Percentiles rank a stretch among this genome's conserved stretches.
These are phyloP conservation scores for Styphnolobium japonicum DNA, from an alignment of 306 rosid genomes.

Conservation along the genomic window DNA sequence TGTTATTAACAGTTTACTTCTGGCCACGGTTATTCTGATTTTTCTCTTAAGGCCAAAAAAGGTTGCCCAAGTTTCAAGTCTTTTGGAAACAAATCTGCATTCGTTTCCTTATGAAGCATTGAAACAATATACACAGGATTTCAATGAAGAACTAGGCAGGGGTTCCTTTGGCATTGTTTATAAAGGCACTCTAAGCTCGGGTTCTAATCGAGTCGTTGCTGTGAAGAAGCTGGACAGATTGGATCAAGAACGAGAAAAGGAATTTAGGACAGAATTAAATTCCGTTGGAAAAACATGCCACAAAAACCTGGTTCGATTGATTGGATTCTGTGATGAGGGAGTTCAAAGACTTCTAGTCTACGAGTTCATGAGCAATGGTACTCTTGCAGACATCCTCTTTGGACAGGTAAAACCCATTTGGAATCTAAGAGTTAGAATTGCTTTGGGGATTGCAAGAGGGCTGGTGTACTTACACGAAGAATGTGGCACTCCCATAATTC, in stretches of 20 bases:
- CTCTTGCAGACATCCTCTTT: background rate
- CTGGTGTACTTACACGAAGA: constrained; percentile 14
- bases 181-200: background rate
- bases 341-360: background rate
- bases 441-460: constrained; percentile 12
- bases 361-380: background rate
- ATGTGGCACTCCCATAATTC: constrained; percentile 17
- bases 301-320: background rate
- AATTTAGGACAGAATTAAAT: background rate
- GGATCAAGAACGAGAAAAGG: background rate
- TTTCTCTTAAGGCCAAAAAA: background rate
- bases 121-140: background rate
- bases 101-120: background rate
- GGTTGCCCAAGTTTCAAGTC: background rate
- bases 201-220: background rate
- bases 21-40: background rate
- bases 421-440: background rate
- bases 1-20: background rate
- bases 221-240: background rate
- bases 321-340: background rate
- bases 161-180: background rate
- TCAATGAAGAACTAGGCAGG: background rate
- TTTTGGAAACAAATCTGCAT: background rate
- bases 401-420: background rate
- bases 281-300: background rate